Evolutionary conservation across 2,329 filamentous ascomycete genomes (phyloP), one percentile per base, ranked within the genome.

Genomic region (Claviceps sorghi): DNA sequence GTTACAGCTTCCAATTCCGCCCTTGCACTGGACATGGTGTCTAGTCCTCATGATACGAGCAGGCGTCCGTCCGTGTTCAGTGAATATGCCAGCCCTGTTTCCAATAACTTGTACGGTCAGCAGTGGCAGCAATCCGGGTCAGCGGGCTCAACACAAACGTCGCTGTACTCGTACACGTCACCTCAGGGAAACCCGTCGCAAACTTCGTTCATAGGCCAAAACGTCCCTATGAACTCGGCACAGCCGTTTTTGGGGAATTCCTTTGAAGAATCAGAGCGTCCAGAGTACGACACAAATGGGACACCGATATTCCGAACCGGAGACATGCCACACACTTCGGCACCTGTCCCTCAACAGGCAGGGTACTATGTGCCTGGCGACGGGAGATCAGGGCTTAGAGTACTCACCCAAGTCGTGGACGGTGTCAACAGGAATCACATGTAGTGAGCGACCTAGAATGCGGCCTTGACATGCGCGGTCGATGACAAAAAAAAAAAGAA

Each of bases 81-180:
- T 32, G 75, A 78, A n/a, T 78, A 75, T 45, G 58, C 64, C 26
- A 69, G 63, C 38, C 64, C 72, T 4, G 62, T 69, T 7, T 60
- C 61, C 17, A 62, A 65, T 11, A 60, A 61, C 17, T 60, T 77
- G 47, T 77, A 76, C 58, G 56, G 64, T 7, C 67, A 67, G 30
- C 60, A 66, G 10, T 77, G 74, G 75, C 72, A 71, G 55, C 63
- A 70, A 22, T 22, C 53, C 8, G 62, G 62, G 15, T 72, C 74
- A 3, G 65, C 68, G 1, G 65, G 69, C 0, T 63, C 74, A 0
- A 68, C 61, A 38, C 67, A 67, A 2, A 61, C 72, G 0, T 57
- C 72, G 0, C 62, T 77, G 55, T 78, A 78, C 56, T 60, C 72
- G 1, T 76, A 74, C 50, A 65, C 69, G 15, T 60, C 67, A 7